A percentile compares a stretch with the other conserved stretches of the same genome.
Evolutionary conservation across 2,329 filamentous ascomycete species (phyloP).

Genomic region (Apiospora saccharicola): DNA sequence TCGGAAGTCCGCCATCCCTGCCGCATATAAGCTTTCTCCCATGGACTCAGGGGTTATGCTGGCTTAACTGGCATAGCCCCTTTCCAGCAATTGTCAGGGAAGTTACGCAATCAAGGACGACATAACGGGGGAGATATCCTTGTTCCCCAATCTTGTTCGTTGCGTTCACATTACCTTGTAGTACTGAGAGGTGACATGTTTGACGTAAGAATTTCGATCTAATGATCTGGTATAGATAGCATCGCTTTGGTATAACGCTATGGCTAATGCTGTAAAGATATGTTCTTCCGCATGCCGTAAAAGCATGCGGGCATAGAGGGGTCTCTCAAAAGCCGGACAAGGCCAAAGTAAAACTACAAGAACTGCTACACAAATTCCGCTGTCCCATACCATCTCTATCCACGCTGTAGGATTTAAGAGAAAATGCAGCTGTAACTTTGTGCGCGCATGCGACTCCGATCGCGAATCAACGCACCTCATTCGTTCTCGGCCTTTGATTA

Average conservation of each 20-base stretch:
- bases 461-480: slow-evolving; percentile 4
- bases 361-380: slow-evolving; percentile 3
- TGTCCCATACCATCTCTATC: slow-evolving; percentile 7
- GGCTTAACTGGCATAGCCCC: neutral
- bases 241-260: slow-evolving; percentile 6
- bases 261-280: neutral
- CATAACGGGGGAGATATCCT: neutral
- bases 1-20: neutral
- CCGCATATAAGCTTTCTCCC: neutral
- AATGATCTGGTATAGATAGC: neutral
- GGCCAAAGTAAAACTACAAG: slow-evolving; percentile 7
- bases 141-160: neutral
- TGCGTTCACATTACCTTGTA: neutral
- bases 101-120: neutral
- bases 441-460: slow-evolving; percentile 2
- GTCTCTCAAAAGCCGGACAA: neutral
- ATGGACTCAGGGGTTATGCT: neutral
- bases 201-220: neutral
- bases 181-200: neutral
- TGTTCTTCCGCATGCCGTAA: neutral
- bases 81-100: neutral
- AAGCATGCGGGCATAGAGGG: neutral
- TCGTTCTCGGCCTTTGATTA: neutral
- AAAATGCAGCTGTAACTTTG: slow-evolving; percentile 1
- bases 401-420: neutral